Conservation (phyloP, 1,139 yeast genomes). For the Magnusiomyces sp. region DNA sequence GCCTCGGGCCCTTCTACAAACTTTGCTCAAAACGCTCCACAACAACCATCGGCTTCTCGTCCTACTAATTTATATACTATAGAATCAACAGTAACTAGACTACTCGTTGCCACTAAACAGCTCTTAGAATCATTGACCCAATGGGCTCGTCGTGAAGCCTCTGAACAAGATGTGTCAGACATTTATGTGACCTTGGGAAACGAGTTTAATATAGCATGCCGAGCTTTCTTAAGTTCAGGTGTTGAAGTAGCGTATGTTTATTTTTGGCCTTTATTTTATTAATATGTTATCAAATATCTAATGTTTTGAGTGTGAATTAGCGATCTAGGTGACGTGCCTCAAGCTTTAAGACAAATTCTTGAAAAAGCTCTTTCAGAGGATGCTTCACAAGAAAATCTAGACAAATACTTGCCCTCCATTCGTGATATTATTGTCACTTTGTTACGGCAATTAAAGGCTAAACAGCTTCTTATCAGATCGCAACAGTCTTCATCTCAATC, state of each 20-base stretch:
- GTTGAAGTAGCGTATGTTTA: slow-evolving; percentile 42
- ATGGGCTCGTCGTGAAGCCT: slow-evolving; percentile 79
- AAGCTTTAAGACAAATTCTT: slow-evolving; percentile 58
- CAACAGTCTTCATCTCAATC: slow-evolving; percentile 5
- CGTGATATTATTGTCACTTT: slow-evolving; percentile 79
- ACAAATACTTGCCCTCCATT: slow-evolving; percentile 72
- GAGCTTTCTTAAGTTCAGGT: slow-evolving; percentile 62
- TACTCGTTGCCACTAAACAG: slow-evolving; percentile 83
- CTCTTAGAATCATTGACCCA: slow-evolving; percentile 75
- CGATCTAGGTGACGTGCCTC: slow-evolving; percentile 74
- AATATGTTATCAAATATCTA: too few species aligned
- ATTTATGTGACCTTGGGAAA: slow-evolving; percentile 90
- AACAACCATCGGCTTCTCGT: not conserved
- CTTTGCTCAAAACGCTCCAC: not conserved
- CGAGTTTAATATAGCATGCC: slow-evolving; percentile 80
- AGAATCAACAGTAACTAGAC: slow-evolving; percentile 73
- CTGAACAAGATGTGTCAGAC: slow-evolving; percentile 80
- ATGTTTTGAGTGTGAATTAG: slow-evolving; percentile 23
- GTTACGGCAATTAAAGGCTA: slow-evolving; percentile 69
- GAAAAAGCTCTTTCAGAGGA: slow-evolving; percentile 83
- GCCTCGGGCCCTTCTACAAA: too few species aligned
- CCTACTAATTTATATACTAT: slow-evolving; percentile 45
- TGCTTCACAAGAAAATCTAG: slow-evolving; percentile 78
- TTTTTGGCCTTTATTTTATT: not conserved
- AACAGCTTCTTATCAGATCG: slow-evolving; percentile 40